Percentiles rank a stretch among this genome's conserved stretches.
Evolutionary conservation across 805 yeast species (phyloP).

Genomic region (Hanseniaspora valbyensis): DNA sequence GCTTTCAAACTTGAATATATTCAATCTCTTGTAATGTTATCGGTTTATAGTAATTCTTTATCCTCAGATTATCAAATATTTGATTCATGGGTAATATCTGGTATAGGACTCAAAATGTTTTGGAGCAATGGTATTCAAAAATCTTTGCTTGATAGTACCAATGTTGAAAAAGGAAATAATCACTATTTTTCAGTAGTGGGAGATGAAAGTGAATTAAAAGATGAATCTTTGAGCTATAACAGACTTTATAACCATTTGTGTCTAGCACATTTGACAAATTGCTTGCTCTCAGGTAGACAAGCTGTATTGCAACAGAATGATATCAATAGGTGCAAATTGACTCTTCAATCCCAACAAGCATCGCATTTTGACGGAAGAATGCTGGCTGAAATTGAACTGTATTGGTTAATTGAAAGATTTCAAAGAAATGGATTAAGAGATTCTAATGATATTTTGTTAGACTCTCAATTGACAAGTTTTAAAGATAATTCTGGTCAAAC

Average conservation of each 20-base stretch:
- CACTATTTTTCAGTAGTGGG: constrained; percentile 18
- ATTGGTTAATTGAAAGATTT: constrained; percentile 22
- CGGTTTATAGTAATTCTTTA: constrained; percentile 54
- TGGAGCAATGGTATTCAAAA: constrained; percentile 8
- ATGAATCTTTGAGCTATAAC: constrained; percentile 41
- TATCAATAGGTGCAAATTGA: constrained; percentile 46
- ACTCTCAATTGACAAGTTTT: constrained; percentile 1
- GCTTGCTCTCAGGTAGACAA: constrained; percentile 55
- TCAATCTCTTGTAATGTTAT: constrained; percentile 54
- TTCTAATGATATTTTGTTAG: constrained; percentile 1
- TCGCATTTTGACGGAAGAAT: constrained; percentile 76
- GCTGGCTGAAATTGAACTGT: constrained; percentile 61
- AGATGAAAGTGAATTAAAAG: constrained; percentile 31
- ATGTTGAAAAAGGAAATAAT: constrained; percentile 4
- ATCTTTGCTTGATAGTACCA: constrained; percentile 8
- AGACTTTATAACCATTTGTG: constrained; percentile 65
- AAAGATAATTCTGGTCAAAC: background rate
- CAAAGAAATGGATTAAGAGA: constrained; percentile 11
- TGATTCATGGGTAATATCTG: constrained; percentile 63
- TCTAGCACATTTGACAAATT: constrained; percentile 54
- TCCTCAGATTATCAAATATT: constrained; percentile 42
- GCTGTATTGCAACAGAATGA: constrained; percentile 51
- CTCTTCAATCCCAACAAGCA: constrained; percentile 46
- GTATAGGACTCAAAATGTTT: constrained; percentile 43
- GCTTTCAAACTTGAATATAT: constrained; percentile 45